Base-by-base conservation (phyloP, 1,284 basidiomycete genomes). In the Laetiporus sulphureus region DNA sequence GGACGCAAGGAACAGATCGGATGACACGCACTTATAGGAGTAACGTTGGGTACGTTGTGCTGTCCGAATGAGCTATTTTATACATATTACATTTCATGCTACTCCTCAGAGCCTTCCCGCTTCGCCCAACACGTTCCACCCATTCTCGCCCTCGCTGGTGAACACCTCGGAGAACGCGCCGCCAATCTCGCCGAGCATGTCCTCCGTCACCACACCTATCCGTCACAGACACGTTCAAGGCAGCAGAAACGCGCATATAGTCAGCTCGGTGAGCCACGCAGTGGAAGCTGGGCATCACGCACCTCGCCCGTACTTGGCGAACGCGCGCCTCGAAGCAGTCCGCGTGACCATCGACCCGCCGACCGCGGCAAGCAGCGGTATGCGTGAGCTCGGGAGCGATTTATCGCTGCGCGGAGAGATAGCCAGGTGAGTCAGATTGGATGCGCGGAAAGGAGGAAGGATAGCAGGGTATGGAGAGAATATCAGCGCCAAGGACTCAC, bases 301-400 rank as follows among this genome's bases (percentile, higher is more conserved):
- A 49, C 60, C 55, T 45, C 95, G 70, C 1, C 89, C 87, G 51
- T 83, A 72, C 54, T 79, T 77, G 36, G 65, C 60, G 58, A 91
- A 99, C 2, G 89, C 91, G 18, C 74, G 63, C 23, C 78, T 73
- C 40, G 89, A 92, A 15, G 88, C 77, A 0, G 81, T 82, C 5
- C 95, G 77, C 7, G 94, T 97, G 7, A 97, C 80, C 57, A 91
- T 79, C 22, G 89, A 89, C 1, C 82, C 95, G 1, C 82, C 93
- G n/a, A 87, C 75, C 1, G 93, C 91, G 0, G 93, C 91, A 3
- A 97, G 66, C 7, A 96, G 65, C 0, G 93, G 88, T 49, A 97
- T 75, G 48, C 70, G 72, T 37, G 73, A 78, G 32, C 69, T 63
- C 20, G 75, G 72, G 45, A 81, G 68, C 34, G 59, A 66, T 43